Conservation (phyloP, 352 stramenopile species). For the Globisporangium radiosum region DNA sequence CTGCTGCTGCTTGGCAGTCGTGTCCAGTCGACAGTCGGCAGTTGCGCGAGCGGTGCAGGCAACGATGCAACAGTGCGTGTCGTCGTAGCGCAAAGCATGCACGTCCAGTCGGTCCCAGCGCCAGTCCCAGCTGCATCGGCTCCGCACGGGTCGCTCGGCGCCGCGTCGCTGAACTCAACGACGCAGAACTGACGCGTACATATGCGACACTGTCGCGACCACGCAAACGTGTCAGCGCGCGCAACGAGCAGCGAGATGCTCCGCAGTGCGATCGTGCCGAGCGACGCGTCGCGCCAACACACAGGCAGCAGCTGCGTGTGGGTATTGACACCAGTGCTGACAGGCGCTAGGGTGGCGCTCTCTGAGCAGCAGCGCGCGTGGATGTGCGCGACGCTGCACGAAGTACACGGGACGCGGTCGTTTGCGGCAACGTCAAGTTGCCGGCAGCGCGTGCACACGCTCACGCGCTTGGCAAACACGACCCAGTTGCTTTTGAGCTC, state of each 20-base stretch:
- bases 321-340: background rate
- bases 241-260: background rate
- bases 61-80: background rate
- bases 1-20: background rate
- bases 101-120: background rate
- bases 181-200: background rate
- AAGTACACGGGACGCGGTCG: constrained; percentile 25
- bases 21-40: background rate
- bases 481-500: constrained; percentile 10
- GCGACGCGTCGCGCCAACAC: background rate
- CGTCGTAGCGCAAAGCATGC: background rate
- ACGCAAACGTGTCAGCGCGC: background rate
- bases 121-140: background rate
- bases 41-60: too few relatives aligned
- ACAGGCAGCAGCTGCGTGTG: too few relatives aligned
- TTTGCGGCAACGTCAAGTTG: constrained; percentile 37
- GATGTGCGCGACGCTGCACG: constrained; percentile 21
- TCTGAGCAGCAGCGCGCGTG: constrained; percentile 27
- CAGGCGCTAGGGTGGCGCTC: background rate
- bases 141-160: background rate
- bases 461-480: constrained; percentile 32
- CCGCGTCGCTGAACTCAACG: background rate
- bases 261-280: background rate
- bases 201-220: background rate
- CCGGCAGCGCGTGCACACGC: constrained; percentile 50